Base-by-base conservation (phyloP, 75 land plant species). In the Selaginella tamariscina region DNA sequence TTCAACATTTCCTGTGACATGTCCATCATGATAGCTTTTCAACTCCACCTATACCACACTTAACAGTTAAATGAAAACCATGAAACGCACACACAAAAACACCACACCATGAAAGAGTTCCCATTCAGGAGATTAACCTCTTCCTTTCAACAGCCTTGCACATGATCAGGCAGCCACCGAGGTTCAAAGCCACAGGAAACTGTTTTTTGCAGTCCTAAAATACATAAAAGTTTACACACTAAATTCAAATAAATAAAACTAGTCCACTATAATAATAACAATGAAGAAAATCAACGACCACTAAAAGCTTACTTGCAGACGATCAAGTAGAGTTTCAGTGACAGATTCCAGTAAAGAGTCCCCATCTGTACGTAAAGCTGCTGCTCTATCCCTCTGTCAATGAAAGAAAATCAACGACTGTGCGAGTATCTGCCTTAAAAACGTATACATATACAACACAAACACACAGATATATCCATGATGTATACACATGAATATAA, bases 21-120 rank as follows among this genome's bases (percentile, higher is more conserved):
- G 65, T 91, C 97, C 94, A 91, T 88, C 81, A 84, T 86, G 30
- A 86, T 73, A 88, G 76, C 78, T 77, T 81, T 57, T 91, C 80
- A 65, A 91, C 75, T n/a, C 73, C 84, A 67, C 96, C 96, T 88
- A 56, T 59, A 65, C 49, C 49, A 39, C 15, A 15, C 5, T 5
- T 15, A 5, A 39, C 5, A 15, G 11, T 39, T 39, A 5, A 5
- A 39, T 15, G 49, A 39, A 39, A 39, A 15, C 49, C 5, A 39
- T 5, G 49, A 39, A 39, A 39, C n/a, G n/a, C n/a, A n/a, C n/a
- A n/a, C n/a, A n/a, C n/a, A n/a, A n/a, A n/a, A n/a, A n/a, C n/a
- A n/a, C n/a, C n/a, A n/a, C n/a, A n/a, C n/a, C n/a, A n/a, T n/a
- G n/a, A n/a, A n/a, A n/a, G n/a, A n/a, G n/a, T 49, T 20, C 54